These are phyloP conservation scores for Rhodotorula sp. DNA, from an alignment of 1,284 basidiomycete genomes.

Conservation along the genomic window DNA sequence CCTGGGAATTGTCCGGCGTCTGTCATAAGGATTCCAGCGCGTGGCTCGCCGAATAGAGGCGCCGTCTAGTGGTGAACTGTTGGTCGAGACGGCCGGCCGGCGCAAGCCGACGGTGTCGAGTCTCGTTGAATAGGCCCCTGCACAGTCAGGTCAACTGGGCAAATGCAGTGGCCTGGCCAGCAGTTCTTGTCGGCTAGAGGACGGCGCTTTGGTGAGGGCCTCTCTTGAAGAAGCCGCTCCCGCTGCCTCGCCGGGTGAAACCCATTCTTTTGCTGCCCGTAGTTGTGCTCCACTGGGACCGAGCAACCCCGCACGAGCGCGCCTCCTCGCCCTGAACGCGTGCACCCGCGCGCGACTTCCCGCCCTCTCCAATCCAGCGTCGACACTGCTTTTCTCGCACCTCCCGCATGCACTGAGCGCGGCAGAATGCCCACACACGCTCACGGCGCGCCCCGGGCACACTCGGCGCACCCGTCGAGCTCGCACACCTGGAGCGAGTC, in stretches of 20 bases:
- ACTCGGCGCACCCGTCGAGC: neutral
- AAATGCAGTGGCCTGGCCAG: neutral
- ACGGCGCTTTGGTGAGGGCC: conserved; percentile 11
- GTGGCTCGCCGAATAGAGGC: conserved; percentile 13
- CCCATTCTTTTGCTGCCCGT: conserved; percentile 1
- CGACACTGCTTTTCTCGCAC: too few species aligned
- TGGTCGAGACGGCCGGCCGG: neutral
- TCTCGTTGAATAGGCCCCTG: neutral
- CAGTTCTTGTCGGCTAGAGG: conserved; percentile 26
- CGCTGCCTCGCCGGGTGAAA: conserved; percentile 20
- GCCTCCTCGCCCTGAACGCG: too few species aligned
- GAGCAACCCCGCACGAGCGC: neutral
- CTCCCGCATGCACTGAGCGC: neutral
- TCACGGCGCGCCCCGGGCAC: neutral
- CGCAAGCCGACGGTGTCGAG: neutral
- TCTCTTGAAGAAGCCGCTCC: conserved; percentile 20
- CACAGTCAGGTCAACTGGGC: conserved; percentile 21
- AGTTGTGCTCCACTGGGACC: neutral
- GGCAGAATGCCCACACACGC: neutral
- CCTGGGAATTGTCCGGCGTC: conserved; percentile 11
- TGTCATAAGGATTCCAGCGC: conserved; percentile 1
- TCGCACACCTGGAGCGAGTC: neutral
- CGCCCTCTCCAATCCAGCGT: too few species aligned
- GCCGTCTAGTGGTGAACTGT: conserved; percentile 14
- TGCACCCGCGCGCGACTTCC: too few species aligned